A percentile compares a stretch with the other conserved stretches of the same genome.
Conservation (phyloP, 345 rosid species). For the Populus deltoides region DNA sequence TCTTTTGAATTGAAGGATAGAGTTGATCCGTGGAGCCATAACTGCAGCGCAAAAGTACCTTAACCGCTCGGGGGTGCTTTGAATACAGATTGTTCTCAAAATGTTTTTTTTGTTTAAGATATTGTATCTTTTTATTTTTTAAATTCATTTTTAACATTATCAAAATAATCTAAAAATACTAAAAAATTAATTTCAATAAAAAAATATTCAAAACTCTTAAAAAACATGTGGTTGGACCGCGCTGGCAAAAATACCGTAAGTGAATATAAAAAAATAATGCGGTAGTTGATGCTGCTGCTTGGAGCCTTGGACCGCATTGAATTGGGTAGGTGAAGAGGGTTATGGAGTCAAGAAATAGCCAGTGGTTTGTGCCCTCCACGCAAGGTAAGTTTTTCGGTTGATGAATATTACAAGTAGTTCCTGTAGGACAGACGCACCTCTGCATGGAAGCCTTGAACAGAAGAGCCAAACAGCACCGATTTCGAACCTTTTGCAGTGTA, state of each 20-base stretch:
- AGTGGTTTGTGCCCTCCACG: constrained; percentile 6
- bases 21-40: neutral
- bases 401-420: neutral
- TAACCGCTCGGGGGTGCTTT: no score
- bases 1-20: neutral
- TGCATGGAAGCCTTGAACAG: neutral
- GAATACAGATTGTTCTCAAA: no score
- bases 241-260: neutral
- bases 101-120: no score
- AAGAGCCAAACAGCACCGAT: neutral
- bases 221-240: no score
- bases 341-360: neutral
- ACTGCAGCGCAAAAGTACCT: neutral
- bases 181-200: no score
- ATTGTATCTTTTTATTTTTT: no score
- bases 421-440: neutral
- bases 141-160: no score
- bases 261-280: neutral
- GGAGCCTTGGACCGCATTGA: neutral
- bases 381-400: neutral
- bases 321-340: neutral
- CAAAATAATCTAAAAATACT: no score
- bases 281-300: neutral
- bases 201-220: no score
- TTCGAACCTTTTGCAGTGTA: neutral